phyloP scores from a whole-genome alignment of 1,139 yeast genomes.

The Pneumocystis jirovecii region DNA sequence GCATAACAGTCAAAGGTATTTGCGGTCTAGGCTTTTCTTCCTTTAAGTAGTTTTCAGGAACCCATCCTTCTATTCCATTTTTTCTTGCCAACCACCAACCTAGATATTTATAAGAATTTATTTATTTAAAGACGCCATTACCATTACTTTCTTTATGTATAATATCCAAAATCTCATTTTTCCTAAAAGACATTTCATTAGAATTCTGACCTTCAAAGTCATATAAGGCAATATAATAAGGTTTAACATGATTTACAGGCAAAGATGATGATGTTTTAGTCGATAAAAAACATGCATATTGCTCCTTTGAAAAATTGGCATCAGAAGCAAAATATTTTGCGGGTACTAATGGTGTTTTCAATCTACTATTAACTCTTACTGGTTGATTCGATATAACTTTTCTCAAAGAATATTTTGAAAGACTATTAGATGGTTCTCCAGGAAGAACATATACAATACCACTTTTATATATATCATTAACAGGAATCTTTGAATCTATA shows the following conservation, averaged over 20 bases:
- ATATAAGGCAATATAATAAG: conserved; percentile 68
- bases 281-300: conserved; percentile 47
- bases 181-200: conserved; percentile 59
- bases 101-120: neutral
- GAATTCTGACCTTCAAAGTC: conserved; percentile 82
- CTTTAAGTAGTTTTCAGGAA: conserved; percentile 79
- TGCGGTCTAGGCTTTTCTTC: conserved; percentile 29
- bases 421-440: conserved; percentile 63
- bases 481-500: conserved; percentile 45
- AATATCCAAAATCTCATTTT: conserved; percentile 61
- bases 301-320: conserved; percentile 17
- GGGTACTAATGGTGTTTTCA: conserved; percentile 7
- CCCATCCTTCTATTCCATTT: conserved; percentile 69
- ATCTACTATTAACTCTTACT: conserved; percentile 15
- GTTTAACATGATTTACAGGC: conserved; percentile 44
- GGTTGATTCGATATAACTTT: conserved; percentile 21
- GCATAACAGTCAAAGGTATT: neutral
- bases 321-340: conserved; percentile 12
- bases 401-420: conserved; percentile 59
- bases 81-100: conserved; percentile 14
- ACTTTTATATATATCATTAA: conserved; percentile 71
- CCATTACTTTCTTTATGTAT: conserved; percentile 63
- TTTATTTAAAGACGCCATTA: conserved; percentile 49
- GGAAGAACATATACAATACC: conserved; percentile 68
- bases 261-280: conserved; percentile 62